These are phyloP conservation scores for Spergularia marina DNA, from an alignment of 148 eudicot genomes.

Conservation along the genomic window DNA sequence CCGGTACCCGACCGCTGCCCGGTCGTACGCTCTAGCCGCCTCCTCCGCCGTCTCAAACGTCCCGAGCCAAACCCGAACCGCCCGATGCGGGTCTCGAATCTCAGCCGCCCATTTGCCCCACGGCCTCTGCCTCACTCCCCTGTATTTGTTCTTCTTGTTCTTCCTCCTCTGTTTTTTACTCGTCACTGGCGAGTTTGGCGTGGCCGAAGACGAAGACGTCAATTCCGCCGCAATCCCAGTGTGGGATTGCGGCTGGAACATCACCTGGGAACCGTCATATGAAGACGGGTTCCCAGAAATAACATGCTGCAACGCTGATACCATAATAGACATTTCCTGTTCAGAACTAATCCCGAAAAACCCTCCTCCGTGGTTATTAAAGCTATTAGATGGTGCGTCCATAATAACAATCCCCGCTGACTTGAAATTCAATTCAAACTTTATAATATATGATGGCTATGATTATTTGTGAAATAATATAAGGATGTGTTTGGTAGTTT, in stretches of 20 bases:
- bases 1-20: slow-evolving; percentile 43
- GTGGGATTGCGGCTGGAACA: neutral
- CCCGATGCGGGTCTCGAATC: slow-evolving; percentile 51
- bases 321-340: slow-evolving; percentile 40
- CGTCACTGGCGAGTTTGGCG: slow-evolving; percentile 16
- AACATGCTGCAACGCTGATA: slow-evolving; percentile 39
- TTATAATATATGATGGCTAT: too few relatives aligned
- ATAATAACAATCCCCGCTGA: neutral
- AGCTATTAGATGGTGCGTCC: neutral
- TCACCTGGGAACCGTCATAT: neutral
- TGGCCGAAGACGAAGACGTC: too few relatives aligned
- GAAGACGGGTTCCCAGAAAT: slow-evolving; percentile 28
- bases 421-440: neutral
- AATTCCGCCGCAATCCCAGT: neutral
- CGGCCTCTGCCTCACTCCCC: slow-evolving; percentile 65
- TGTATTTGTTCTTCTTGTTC: slow-evolving; percentile 37
- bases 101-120: slow-evolving; percentile 76
- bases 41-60: slow-evolving; percentile 56
- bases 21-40: slow-evolving; percentile 61
- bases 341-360: slow-evolving; percentile 13
- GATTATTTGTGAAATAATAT: too few relatives aligned
- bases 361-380: neutral
- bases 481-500: neutral
- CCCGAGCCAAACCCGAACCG: slow-evolving; percentile 50
- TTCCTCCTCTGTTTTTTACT: slow-evolving; percentile 17